These are phyloP conservation scores for Sphaerobolus stellatus DNA, from an alignment of 1,284 basidiomycete genomes.

Conservation along the genomic window DNA sequence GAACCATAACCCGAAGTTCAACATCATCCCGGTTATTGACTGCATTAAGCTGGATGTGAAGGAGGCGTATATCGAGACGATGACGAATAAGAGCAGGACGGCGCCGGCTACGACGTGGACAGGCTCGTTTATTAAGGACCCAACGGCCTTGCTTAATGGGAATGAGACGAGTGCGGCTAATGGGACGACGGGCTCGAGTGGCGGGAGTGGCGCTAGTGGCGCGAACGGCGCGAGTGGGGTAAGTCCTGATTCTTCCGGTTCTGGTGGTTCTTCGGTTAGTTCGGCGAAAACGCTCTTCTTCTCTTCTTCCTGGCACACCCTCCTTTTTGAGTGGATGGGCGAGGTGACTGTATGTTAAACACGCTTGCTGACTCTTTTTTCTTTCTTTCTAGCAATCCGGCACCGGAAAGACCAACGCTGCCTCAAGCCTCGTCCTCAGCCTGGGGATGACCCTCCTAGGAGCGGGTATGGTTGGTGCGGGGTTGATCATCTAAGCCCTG, in stretches of 20 bases:
- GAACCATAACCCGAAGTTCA: constrained; percentile 36
- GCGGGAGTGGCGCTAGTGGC: not conserved
- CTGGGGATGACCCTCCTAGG: too few relatives aligned
- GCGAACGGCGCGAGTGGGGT: not conserved
- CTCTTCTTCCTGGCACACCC: too few relatives aligned
- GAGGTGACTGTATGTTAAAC: too few relatives aligned
- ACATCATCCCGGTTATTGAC: constrained; percentile 1
- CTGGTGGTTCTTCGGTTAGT: not conserved
- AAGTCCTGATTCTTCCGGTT: not conserved
- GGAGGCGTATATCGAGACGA: constrained; percentile 8
- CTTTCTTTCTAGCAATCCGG: too few relatives aligned
- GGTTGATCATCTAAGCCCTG: too few relatives aligned
- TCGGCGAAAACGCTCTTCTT: too few relatives aligned
- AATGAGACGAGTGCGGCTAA: not conserved
- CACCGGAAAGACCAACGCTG: too few relatives aligned
- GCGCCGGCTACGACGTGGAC: constrained; percentile 1
- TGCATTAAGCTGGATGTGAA: not conserved
- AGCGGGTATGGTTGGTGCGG: too few relatives aligned
- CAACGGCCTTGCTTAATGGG: not conserved
- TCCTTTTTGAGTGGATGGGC: too few relatives aligned
- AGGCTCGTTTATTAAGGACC: not conserved
- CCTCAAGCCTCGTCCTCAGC: too few relatives aligned
- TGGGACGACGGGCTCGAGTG: not conserved
- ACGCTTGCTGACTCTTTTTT: too few relatives aligned
- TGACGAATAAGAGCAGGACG: not conserved